Evolutionary conservation across 257 asterid genomes (phyloP), one percentile per base, ranked within the genome.

Genomic region (Capsicum pubescens): DNA sequence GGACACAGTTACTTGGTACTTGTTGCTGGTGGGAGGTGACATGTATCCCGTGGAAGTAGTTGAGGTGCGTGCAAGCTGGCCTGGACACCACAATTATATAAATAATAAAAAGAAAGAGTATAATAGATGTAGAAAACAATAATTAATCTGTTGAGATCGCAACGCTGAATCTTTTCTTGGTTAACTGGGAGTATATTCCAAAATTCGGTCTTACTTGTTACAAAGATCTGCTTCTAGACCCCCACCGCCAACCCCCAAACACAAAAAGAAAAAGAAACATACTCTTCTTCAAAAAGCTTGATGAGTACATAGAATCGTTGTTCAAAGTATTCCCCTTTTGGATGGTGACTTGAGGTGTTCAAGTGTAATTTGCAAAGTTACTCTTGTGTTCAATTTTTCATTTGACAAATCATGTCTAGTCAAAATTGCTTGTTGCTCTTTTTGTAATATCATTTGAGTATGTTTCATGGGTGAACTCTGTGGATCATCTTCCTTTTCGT

Each of bases 321-420:
- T 63, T 63, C 7, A 14, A 64, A 64, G 11, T 50, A 74, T 19
- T 74, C 61, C 48, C 63, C 60, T 52, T 76, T 76, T 76, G 81
- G 81, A 2, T 21, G 32, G 63, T 76, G 21, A 76, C 21, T 52
- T 50, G 46, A 26, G 21, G 3, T 52, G 26, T 52, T 32, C 46
- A 50, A 21, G 44, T 52, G 46, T 52, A 76, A 12, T 52, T 26
- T 52, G 63, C 52, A 21, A 52, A 50, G 21, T 76, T 44, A 4
- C 17, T n/a, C 4, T 4, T 44, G 1, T 44, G 57, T 71, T 71
- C 17, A 6, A 59, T 59, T 46, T 71, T 71, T 44, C 57, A n/a
- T 5, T 44, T 44, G 7, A 46, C 36, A 44, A 70, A 17, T 2
- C 44, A 10, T 8, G 8, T 3, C 36, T 44, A 0, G 48, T 14